These are phyloP conservation scores for Cordyceps javanica DNA, from an alignment of 2,329 filamentous ascomycete genomes.

Conservation along the genomic window DNA sequence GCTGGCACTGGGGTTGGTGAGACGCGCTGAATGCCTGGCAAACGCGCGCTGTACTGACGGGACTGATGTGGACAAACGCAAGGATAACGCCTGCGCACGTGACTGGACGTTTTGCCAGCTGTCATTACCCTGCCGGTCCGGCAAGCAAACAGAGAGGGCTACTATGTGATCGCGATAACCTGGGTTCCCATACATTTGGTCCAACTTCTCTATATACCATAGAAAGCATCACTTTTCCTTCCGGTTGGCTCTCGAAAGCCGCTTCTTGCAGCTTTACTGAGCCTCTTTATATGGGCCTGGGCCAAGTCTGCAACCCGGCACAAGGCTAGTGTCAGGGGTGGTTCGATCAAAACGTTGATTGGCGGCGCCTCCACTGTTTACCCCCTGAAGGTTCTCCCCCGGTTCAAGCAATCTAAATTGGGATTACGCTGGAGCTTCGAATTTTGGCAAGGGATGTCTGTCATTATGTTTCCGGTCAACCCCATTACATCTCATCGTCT, in stretches of 20 bases:
- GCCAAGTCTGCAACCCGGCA: conserved; percentile 1
- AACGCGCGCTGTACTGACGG: background rate
- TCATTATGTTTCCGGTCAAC: background rate
- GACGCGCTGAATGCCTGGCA: conserved; percentile 7
- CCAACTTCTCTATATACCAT: background rate
- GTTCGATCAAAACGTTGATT: conserved; percentile 9
- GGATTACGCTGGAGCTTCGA: conserved; percentile 9
- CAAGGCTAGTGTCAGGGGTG: conserved; percentile 11
- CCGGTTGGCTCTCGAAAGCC: background rate
- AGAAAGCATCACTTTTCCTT: background rate
- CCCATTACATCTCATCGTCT: conserved; percentile 5
- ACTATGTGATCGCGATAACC: background rate
- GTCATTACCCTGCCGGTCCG: background rate
- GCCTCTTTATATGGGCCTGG: background rate
- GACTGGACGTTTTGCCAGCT: background rate
- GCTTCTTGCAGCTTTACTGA: background rate
- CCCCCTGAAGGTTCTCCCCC: conserved; percentile 11
- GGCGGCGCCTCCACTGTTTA: conserved; percentile 8
- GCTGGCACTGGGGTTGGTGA: background rate
- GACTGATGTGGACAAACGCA: conserved; percentile 2
- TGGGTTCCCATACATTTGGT: background rate
- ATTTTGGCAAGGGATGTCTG: conserved; percentile 6
- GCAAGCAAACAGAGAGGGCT: background rate
- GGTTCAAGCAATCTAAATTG: conserved; percentile 11
- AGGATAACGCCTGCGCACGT: conserved; percentile 9